A percentile compares a stretch with the other conserved stretches of the same genome.
These are phyloP conservation scores for Gossypium arboreum DNA, from an alignment of 345 rosid species.

Conservation along the genomic window DNA sequence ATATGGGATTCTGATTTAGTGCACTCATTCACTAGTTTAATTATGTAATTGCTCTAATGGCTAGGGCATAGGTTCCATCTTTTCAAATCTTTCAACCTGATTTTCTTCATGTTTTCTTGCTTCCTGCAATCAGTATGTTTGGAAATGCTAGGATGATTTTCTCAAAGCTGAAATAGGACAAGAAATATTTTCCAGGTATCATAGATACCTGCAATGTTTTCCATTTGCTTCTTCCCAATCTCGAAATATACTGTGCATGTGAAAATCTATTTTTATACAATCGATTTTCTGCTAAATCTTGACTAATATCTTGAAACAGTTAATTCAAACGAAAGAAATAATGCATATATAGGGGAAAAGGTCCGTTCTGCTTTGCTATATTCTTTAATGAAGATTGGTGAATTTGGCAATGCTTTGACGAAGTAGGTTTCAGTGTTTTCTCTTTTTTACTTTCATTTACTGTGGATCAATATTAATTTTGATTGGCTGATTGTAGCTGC, in stretches of 20 bases:
- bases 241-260: not conserved
- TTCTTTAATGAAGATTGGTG: not conserved
- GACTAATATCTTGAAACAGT: not conserved
- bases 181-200: not conserved
- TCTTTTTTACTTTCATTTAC: not conserved
- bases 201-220: not conserved
- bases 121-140: not conserved
- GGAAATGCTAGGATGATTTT: not conserved
- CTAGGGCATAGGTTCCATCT: constrained; percentile 23
- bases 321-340: not conserved
- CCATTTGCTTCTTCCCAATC: not conserved
- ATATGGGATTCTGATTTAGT: not conserved
- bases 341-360: not conserved
- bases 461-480: not conserved
- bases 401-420: not conserved
- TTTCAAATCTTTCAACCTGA: not conserved
- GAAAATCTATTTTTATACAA: not conserved
- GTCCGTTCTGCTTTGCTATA: not conserved
- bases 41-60: not conserved
- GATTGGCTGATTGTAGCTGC: not conserved
- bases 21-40: not conserved
- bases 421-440: not conserved
- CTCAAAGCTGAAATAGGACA: not conserved
- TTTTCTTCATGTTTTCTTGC: not conserved
- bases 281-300: not conserved